Base-by-base conservation (phyloP, 2,329 filamentous ascomycete species). In the Coniochaeta sp. region DNA sequence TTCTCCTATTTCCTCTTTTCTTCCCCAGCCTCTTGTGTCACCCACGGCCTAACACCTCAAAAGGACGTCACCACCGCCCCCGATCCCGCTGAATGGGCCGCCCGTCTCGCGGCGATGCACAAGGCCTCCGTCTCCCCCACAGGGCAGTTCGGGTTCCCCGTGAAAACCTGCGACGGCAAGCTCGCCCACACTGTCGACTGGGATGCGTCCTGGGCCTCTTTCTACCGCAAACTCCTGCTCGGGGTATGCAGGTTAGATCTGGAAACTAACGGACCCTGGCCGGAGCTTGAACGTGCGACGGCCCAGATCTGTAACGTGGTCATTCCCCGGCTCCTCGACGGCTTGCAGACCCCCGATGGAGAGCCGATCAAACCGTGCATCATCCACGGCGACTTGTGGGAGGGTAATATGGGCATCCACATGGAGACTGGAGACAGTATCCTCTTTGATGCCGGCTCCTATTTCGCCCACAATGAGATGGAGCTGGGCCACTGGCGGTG, bases 371-470 rank as follows among this genome's bases (percentile, higher is more conserved):
- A 60, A 31, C 65, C 65, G 1, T 57, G 56, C 24, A 56, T 72
- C 30, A 65, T 71, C 16, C 69, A 72, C 53, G 71, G 69, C 1
- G 67, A 73, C 57, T 58, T 72, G 2, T 74, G 68, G 70, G 65
- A 73, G 48, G 64, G 61, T 2, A 75, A 74, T 53, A 60, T 63
- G 4, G 69, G 68, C 2, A 64, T 63, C 13, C 58, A 63, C 31
- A 52, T 49, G 3, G 50, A 60, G 7, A 71, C 61, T 0, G 62
- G 60, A 1, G 48, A 65, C 1, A 56, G 64, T 12, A 51, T 66
- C 20, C 56, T 73, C 3, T 73, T 71, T 50, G 71, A 74, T 51
- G 62, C 67, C 1, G 66, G 63, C 1, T 61, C 58, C 0, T 68
- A 63, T 49, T 74, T 68, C 52, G 70, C 65, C 0, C 72, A 74